These are phyloP conservation scores for Diversispora eburnea DNA, from an alignment of 192 early-diverging fungal species.

Conservation along the genomic window DNA sequence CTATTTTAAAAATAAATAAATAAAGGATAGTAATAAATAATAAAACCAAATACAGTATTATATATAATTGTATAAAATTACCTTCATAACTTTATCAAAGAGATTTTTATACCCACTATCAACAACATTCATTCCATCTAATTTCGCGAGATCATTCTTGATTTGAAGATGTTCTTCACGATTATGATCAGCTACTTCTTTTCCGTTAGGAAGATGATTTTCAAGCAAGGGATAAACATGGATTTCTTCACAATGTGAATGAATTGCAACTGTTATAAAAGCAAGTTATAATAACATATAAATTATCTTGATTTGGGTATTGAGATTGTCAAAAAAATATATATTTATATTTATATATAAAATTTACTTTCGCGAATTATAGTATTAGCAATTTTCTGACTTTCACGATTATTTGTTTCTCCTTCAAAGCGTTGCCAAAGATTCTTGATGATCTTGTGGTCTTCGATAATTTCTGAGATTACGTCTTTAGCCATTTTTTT, in stretches of 20 bases:
- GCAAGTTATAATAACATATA: background rate
- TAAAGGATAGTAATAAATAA: background rate
- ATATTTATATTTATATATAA: background rate
- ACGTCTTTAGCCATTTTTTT: conserved; percentile 23
- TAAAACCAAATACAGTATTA: background rate
- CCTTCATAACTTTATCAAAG: conserved; percentile 26
- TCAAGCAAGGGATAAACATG: conserved; percentile 41
- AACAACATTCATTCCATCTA: conserved; percentile 32
- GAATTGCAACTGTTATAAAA: conserved; percentile 32
- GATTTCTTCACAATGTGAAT: conserved; percentile 43
- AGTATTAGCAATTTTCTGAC: conserved; percentile 20
- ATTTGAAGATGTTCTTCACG: conserved; percentile 37
- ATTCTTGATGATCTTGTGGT: conserved; percentile 4
- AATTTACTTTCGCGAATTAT: conserved; percentile 10
- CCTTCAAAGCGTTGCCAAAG: background rate
- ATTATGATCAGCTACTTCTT: conserved; percentile 36
- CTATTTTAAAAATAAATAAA: background rate
- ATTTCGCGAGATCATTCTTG: conserved; percentile 40
- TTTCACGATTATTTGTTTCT: background rate
- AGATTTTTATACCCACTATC: conserved; percentile 29
- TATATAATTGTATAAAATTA: background rate
- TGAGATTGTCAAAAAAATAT: background rate
- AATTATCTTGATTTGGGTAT: background rate
- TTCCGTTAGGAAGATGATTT: conserved; percentile 31
- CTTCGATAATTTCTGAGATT: background rate